Conservation (phyloP, 371 early-diverging fungal genomes). For the Apophysomyces variabilis region DNA sequence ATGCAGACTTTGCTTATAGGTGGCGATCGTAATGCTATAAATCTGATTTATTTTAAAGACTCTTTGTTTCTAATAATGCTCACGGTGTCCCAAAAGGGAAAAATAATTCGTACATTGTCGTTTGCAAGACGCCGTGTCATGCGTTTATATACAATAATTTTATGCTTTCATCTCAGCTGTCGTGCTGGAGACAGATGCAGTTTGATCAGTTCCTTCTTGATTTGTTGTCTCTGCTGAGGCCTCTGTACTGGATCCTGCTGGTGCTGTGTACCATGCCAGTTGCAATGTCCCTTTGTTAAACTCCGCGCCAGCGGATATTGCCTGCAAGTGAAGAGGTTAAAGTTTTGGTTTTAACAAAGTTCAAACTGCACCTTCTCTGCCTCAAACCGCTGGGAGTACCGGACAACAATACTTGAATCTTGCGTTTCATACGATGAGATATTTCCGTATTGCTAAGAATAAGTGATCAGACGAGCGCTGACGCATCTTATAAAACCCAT, state of each 20-base stretch:
- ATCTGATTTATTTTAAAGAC: background rate
- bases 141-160: slow-evolving; percentile 3
- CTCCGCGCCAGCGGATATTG: slow-evolving; percentile 33
- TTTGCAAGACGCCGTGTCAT: background rate
- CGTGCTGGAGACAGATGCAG: background rate
- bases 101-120: slow-evolving; percentile 6
- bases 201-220: background rate
- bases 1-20: no score
- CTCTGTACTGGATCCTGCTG: slow-evolving; percentile 1
- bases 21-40: background rate
- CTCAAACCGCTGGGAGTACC: slow-evolving; percentile 36
- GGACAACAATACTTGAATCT: slow-evolving; percentile 26
- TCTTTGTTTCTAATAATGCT: background rate
- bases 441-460: slow-evolving; percentile 57
- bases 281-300: slow-evolving; percentile 31
- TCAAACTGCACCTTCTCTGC: slow-evolving; percentile 26
- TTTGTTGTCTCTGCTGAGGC: background rate
- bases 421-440: slow-evolving; percentile 29
- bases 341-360: background rate
- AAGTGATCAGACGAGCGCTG: background rate
- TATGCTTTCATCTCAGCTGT: slow-evolving; percentile 1
- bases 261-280: slow-evolving; percentile 23
- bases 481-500: background rate
- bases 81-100: background rate
- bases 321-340: background rate